Evolutionary conservation across 495 filamentous ascomycete genomes (phyloP).

Genomic region (Neurospora sp.): DNA sequence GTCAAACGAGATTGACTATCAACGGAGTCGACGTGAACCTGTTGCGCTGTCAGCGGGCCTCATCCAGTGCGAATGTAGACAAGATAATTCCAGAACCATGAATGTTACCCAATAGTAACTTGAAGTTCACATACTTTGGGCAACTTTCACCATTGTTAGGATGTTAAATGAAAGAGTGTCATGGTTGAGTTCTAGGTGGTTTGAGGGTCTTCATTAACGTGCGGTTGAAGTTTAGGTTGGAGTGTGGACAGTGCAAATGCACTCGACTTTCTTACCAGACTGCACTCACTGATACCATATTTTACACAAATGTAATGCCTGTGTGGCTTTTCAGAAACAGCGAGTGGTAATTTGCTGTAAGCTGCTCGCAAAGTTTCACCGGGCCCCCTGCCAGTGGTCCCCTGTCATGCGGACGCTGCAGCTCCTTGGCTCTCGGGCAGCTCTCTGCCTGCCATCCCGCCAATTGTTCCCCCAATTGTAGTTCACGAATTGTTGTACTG

Average conservation of each 20-base stretch:
- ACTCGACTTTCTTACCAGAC: background rate
- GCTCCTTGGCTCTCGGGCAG: background rate
- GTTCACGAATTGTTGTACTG: background rate
- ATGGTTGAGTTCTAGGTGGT: background rate
- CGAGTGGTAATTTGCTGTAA: background rate
- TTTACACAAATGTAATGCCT: background rate
- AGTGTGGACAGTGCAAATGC: background rate
- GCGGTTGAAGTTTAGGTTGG: background rate
- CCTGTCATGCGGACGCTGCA: background rate
- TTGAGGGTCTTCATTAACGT: background rate
- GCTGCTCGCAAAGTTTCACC: background rate
- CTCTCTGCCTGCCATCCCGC: background rate
- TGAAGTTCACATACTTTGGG: background rate
- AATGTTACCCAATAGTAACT: background rate
- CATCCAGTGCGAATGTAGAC: background rate
- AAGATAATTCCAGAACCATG: background rate
- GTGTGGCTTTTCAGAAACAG: background rate
- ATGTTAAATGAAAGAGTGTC: background rate
- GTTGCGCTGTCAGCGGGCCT: background rate
- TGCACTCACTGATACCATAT: background rate
- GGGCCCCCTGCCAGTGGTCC: background rate
- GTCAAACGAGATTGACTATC: background rate
- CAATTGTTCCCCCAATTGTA: background rate
- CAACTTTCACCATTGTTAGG: too few relatives aligned
- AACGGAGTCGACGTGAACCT: background rate